Conservation (phyloP, 1,284 basidiomycete species). For the Tausonia pullulans region DNA sequence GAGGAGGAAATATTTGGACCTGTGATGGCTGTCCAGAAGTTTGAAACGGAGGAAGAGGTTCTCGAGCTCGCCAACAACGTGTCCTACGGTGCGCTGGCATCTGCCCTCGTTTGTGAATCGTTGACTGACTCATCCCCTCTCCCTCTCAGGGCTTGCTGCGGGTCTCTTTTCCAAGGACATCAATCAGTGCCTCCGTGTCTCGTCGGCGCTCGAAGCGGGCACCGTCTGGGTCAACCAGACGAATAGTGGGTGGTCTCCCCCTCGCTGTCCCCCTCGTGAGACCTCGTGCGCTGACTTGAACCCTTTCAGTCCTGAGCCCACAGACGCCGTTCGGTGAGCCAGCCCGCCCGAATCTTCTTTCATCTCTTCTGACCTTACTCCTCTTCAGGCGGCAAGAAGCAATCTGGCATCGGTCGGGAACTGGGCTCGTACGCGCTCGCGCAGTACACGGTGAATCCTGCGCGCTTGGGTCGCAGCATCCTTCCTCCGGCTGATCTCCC, state of each 20-base stretch:
- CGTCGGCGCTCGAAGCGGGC: conserved; percentile 62
- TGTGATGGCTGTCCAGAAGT: conserved; percentile 39
- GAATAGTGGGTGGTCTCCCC: too few species aligned
- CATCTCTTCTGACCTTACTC: conserved; percentile 43
- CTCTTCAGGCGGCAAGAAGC: conserved; percentile 77
- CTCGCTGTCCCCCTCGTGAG: too few species aligned
- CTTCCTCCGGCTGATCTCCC: neutral
- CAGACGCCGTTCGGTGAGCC: too few species aligned
- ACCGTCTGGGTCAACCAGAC: conserved; percentile 45
- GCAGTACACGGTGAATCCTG: conserved; percentile 50
- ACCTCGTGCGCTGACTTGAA: too few species aligned
- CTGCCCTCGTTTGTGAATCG: conserved; percentile 44
- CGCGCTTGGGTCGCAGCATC: too few species aligned
- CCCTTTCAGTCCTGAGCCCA: too few species aligned
- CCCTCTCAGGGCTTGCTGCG: conserved; percentile 64
- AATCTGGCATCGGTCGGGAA: conserved; percentile 72
- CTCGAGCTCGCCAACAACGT: conserved; percentile 50
- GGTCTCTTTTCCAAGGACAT: conserved; percentile 53
- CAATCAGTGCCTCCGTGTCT: conserved; percentile 55
- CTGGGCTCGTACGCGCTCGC: conserved; percentile 66
- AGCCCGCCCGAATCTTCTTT: too few species aligned
- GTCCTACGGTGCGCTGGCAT: conserved; percentile 70
- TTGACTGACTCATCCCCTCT: conserved; percentile 20
- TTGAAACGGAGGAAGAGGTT: conserved; percentile 51
- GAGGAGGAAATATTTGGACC: conserved; percentile 88